Base-by-base conservation (phyloP, 768 basidiomycete genomes). In the Cubamyces sp. region DNA sequence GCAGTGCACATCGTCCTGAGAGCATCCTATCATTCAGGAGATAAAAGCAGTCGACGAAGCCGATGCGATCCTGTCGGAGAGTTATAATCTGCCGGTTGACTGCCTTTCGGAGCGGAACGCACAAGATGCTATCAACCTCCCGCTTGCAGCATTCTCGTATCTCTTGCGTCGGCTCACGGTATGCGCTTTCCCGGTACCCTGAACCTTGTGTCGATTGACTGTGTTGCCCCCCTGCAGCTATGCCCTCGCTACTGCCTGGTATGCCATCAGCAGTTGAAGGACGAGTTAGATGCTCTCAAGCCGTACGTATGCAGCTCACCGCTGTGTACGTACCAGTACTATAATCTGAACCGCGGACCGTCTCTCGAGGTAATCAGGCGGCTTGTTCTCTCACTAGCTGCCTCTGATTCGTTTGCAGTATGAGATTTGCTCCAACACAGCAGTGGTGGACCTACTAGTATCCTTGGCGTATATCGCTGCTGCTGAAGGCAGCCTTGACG, bases 191-290 rank as follows among this genome's bases (percentile, higher is more conserved):
- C 0, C n/a, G 7, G 2, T 26, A 2, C 14, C 7, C 12, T 49
- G 15, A 14, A 21, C 58, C 45, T 16, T 18, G 19, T 41, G 21
- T 51, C 39, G 23, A 18, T 42, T 34, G 46, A 6, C 53, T 21
- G n/a, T 41, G 28, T 30, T 34, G 9, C 34, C 9, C 9, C 34
- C 11, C 1, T 9, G 8, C 61, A 88, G 85, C 77, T 90, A 21
- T 90, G 87, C 66, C 83, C 86, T 0, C 78, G 83, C 21, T 88
- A 84, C 72, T 91, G 90, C 66, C 78, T 88, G n/a, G 86, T 88
- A n/a, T 90, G 90, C 73, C 88, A 88, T 67, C 82, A 82, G 65
- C 81, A 79, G 62, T 76, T 87, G 30, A 67, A 77, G 11, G 76
- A 74, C 9, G 77, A 82, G 42, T 83, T 81, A 60, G 84, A 85